Conservation (phyloP, 1,284 basidiomycete genomes). For the Ceratobasidium sp. region DNA sequence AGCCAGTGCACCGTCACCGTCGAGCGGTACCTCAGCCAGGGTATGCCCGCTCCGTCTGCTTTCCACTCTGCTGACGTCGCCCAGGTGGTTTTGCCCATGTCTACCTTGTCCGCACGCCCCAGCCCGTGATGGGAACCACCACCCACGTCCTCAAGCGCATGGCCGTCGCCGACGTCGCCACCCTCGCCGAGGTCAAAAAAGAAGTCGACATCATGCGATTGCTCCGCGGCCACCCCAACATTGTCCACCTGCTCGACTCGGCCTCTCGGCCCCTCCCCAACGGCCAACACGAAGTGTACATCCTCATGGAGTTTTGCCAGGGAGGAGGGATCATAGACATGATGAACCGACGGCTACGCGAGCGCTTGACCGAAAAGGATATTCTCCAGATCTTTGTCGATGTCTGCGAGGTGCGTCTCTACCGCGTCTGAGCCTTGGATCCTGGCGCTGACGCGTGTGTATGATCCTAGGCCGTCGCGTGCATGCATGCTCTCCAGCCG, state of each 20-base stretch:
- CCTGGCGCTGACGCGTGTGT: neutral
- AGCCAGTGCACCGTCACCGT: conserved; percentile 90
- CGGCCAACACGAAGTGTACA: conserved; percentile 94
- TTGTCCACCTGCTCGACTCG: conserved; percentile 94
- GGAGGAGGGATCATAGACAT: conserved; percentile 99
- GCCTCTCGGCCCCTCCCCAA: conserved; percentile 83
- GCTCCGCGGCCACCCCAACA: conserved; percentile 88
- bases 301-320: conserved; percentile 96
- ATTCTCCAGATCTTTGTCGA: conserved; percentile 98
- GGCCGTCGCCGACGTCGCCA: conserved; percentile 87
- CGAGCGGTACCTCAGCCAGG: conserved; percentile 92
- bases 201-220: conserved; percentile 98
- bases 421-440: conserved; percentile 45
- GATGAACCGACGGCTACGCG: conserved; percentile 95
- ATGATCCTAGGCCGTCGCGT: conserved; percentile 69
- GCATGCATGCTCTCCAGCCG: conserved; percentile 93
- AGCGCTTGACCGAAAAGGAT: conserved; percentile 92
- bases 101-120: conserved; percentile 89
- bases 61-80: conserved; percentile 17
- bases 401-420: conserved; percentile 70
- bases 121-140: conserved; percentile 87
- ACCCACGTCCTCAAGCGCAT: conserved; percentile 98
- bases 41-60: conserved; percentile 51
- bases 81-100: conserved; percentile 98
- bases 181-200: conserved; percentile 94